Base-by-base conservation (phyloP, 2,329 filamentous ascomycete species). In the Macrophomina pseudophaseolina region DNA sequence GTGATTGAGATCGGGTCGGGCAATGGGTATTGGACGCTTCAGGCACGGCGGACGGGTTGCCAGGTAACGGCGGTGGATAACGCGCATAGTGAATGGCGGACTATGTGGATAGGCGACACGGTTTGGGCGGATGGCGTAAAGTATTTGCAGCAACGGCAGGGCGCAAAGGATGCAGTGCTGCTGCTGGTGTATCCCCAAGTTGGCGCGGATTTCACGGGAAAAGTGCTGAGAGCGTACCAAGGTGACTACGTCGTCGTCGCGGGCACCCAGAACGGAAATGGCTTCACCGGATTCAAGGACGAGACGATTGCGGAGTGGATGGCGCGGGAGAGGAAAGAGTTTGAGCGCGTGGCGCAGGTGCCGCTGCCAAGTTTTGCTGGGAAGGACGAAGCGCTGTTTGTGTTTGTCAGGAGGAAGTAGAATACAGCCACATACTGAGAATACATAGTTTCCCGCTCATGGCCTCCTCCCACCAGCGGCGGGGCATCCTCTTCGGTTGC, bases 101-200 rank as follows among this genome's bases (percentile, higher is more conserved):
- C 87, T 0, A 84, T 82, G 70, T 93, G 90, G 90, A 82, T 93
- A 9, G 75, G 76, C 12, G 90, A 93, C 75, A 93, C 90, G 0
- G 75, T 87, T n/a, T 80, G 85, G 54, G 77, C 80, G 18, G 88
- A 92, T 72, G 90, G 89, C 0, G 80, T 83, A 4, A 77, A 82
- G 62, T 92, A 87, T 79, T 76, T 92, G 65, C 77, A 79, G 68
- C 77, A 78, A 68, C 78, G 58, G 1, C 76, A 73, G 0, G 81
- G 82, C 16, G 87, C 84, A 1, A 83, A 80, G 67, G 85, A 87
- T 7, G 82, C 84, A 69, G 82, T 93, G 1, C 76, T 93, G 64
- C 77, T 93, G 65, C 80, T 93, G 51, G 90, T 93, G 3, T 93
- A 93, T 78, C 90, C 90, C 32, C 86, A 91, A 66, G 89, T 91